phyloP scores from a whole-genome alignment of 2,329 filamentous ascomycete genomes.

The Lasiodiplodia citricola region DNA sequence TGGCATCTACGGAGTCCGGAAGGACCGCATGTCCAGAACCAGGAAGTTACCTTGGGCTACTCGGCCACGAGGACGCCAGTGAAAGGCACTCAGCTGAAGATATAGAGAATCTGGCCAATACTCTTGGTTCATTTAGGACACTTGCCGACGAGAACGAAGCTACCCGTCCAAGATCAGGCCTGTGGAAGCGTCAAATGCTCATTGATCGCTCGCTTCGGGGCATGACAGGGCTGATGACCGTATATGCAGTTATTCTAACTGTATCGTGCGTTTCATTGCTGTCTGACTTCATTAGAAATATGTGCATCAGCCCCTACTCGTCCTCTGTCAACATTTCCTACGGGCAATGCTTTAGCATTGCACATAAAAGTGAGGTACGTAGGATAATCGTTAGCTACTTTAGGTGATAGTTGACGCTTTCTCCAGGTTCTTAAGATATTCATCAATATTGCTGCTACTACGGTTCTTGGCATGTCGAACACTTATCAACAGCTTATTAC shows the following conservation, averaged over 20 bases:
- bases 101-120: not conserved
- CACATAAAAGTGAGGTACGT: not conserved
- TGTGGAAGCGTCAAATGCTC: slow-evolving; percentile 38
- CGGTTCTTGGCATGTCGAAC: slow-evolving; percentile 39
- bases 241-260: slow-evolving; percentile 28
- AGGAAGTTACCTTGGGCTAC: not conserved
- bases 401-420: not conserved
- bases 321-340: not conserved
- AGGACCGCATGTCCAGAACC: not conserved
- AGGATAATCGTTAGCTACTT: no score
- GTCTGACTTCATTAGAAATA: not conserved
- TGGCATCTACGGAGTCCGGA: not conserved
- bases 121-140: not conserved
- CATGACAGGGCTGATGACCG: slow-evolving; percentile 34
- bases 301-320: not conserved
- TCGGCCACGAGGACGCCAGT: not conserved
- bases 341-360: not conserved
- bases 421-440: slow-evolving; percentile 27
- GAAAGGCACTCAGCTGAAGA: not conserved
- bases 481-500: slow-evolving; percentile 41
- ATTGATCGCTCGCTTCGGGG: slow-evolving; percentile 36
- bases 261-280: slow-evolving; percentile 12
- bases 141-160: not conserved
- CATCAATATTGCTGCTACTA: slow-evolving; percentile 38
- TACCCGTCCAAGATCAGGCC: slow-evolving; percentile 23